These are phyloP conservation scores for Metschnikowia peoriensis DNA, from an alignment of 805 yeast species.

Conservation along the genomic window DNA sequence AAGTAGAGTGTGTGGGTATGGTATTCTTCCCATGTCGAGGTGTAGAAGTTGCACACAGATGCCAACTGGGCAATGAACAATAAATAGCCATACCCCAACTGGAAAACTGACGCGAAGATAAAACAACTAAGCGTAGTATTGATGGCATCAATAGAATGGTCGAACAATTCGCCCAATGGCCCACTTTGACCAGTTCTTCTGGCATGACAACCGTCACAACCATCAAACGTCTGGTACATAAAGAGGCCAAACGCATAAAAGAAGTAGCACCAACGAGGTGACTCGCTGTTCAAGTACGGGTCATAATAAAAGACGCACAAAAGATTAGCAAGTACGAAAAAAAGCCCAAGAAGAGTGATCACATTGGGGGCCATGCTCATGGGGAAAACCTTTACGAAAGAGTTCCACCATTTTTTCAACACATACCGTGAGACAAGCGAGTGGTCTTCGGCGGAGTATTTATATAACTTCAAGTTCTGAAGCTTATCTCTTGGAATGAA, in stretches of 20 bases:
- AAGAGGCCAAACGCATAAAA: slow-evolving; percentile 80
- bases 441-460: slow-evolving; percentile 76
- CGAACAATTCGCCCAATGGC: slow-evolving; percentile 92
- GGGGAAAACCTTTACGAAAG: slow-evolving; percentile 75
- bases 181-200: slow-evolving; percentile 94
- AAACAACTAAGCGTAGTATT: slow-evolving; percentile 80
- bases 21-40: slow-evolving; percentile 94
- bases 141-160: slow-evolving; percentile 74
- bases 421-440: slow-evolving; percentile 73
- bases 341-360: slow-evolving; percentile 76
- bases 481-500: slow-evolving; percentile 56
- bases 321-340: slow-evolving; percentile 66
- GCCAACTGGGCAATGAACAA: slow-evolving; percentile 68
- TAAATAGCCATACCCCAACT: slow-evolving; percentile 67
- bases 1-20: slow-evolving; percentile 82
- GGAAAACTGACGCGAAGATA: slow-evolving; percentile 72
- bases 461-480: slow-evolving; percentile 54
- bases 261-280: slow-evolving; percentile 76
- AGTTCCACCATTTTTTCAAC: slow-evolving; percentile 79
- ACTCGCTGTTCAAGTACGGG: slow-evolving; percentile 56
- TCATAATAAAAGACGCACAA: slow-evolving; percentile 67
- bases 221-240: slow-evolving; percentile 92
- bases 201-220: slow-evolving; percentile 95
- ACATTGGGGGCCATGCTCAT: slow-evolving; percentile 89
- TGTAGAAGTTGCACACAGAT: slow-evolving; percentile 74